phyloP scores from a whole-genome alignment of 805 yeast species.

The Starmerella sp. region DNA sequence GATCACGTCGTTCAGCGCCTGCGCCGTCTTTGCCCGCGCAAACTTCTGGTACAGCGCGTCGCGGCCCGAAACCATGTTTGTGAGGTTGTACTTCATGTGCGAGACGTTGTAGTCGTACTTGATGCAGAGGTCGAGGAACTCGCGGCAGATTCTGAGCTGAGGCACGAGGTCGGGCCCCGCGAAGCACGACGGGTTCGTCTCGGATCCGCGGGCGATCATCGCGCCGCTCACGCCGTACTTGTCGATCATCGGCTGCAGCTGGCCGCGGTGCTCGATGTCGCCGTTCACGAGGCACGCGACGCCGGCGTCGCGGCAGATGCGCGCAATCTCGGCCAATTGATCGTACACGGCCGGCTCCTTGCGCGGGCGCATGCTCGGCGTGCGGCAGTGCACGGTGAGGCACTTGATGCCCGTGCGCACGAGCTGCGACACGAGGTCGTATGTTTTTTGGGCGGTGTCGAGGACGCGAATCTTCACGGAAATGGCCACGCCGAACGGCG shows the following conservation, averaged over 20 bases:
- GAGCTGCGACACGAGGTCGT: conserved; percentile 45
- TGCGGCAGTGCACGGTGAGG: conserved; percentile 85
- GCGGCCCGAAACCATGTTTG: conserved; percentile 71
- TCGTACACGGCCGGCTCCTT: conserved; percentile 70
- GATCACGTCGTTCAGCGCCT: conserved; percentile 20
- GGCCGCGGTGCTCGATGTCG: conserved; percentile 44
- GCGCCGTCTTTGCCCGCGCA: conserved; percentile 44
- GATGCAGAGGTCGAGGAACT: conserved; percentile 45
- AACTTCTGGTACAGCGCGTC: conserved; percentile 47
- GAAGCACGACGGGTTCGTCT: conserved; percentile 74
- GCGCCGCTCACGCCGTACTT: conserved; percentile 59
- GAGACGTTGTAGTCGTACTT: conserved; percentile 51
- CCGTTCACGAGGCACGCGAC: conserved; percentile 80
- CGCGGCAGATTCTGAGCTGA: conserved; percentile 46
- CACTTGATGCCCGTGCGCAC: conserved; percentile 73
- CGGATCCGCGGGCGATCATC: conserved; percentile 91
- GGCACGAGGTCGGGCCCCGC: conserved; percentile 31
- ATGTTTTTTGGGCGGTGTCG: conserved; percentile 49
- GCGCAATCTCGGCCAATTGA: conserved; percentile 50
- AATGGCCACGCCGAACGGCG: conserved; percentile 63
- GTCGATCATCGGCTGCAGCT: conserved; percentile 42
- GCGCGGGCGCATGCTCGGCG: conserved; percentile 62
- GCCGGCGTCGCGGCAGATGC: conserved; percentile 47
- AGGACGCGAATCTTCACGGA: conserved; percentile 82
- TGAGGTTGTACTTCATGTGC: conserved; percentile 71